Conservation (phyloP, 1,284 basidiomycete genomes). For the Blastosporella zonata region DNA sequence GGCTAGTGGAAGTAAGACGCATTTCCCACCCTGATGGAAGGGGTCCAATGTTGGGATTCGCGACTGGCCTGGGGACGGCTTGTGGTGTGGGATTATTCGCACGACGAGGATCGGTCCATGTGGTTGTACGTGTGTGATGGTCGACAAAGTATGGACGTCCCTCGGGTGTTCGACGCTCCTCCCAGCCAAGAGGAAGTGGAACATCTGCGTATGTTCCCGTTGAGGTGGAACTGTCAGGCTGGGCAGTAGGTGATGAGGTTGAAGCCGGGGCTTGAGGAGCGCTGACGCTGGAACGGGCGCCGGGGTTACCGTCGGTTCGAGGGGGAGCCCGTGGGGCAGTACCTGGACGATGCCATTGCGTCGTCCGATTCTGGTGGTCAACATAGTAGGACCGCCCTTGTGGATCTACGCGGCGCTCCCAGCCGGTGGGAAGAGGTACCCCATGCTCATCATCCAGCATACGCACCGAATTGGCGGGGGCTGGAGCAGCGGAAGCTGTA, state of each 20-base stretch:
- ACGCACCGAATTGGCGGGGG: conserved; percentile 29
- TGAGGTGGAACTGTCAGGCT: conserved; percentile 17
- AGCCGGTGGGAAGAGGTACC: conserved; percentile 81
- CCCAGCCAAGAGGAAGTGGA: conserved; percentile 94
- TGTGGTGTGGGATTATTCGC: conserved; percentile 56
- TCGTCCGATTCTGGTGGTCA: conserved; percentile 90
- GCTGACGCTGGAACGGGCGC: conserved; percentile 26
- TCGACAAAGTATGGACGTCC: conserved; percentile 98
- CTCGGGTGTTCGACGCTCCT: conserved; percentile 96
- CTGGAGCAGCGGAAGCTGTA: conserved; percentile 26
- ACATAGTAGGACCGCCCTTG: conserved; percentile 88
- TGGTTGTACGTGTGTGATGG: conserved; percentile 94
- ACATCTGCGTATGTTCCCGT: conserved; percentile 55
- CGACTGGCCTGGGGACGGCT: conserved; percentile 60
- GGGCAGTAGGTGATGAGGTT: conserved; percentile 28
- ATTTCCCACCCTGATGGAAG: conserved; percentile 98
- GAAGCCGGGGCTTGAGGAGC: not conserved
- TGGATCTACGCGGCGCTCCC: conserved; percentile 92
- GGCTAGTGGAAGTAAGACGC: conserved; percentile 88
- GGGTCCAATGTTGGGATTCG: conserved; percentile 89
- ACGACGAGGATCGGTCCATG: conserved; percentile 96
- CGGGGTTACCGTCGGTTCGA: conserved; percentile 22
- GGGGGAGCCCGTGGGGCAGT: conserved; percentile 21
- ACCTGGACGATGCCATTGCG: conserved; percentile 84
- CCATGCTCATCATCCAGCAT: conserved; percentile 57